phyloP scores from a whole-genome alignment of 2,329 filamentous ascomycete species.

The Lachnellula cervina region DNA sequence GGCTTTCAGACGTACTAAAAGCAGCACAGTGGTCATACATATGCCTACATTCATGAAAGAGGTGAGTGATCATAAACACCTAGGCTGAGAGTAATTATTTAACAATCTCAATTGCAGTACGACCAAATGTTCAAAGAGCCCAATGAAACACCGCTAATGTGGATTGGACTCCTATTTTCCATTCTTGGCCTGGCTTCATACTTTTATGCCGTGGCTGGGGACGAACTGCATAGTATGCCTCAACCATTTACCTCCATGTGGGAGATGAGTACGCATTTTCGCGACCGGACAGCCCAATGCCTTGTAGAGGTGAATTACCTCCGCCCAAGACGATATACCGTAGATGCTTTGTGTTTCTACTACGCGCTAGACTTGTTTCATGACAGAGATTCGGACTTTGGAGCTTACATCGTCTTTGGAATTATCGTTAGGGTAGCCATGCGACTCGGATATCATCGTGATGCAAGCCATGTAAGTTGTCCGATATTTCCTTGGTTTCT shows the following conservation, averaged over 20 bases:
- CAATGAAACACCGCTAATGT: constrained; percentile 36
- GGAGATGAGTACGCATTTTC: constrained; percentile 43
- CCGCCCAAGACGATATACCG: constrained; percentile 41
- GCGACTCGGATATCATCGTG: constrained; percentile 48
- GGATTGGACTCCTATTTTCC: constrained; percentile 44
- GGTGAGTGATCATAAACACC: constrained; percentile 22
- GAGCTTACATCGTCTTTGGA: constrained; percentile 47
- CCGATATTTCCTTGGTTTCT: too few species aligned
- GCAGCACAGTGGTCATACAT: constrained; percentile 45
- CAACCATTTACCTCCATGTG: constrained; percentile 31
- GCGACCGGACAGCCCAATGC: constrained; percentile 45
- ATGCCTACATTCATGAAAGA: constrained; percentile 44
- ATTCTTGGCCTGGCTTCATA: constrained; percentile 12
- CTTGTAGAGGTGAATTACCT: constrained; percentile 47
- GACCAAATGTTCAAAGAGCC: constrained; percentile 19
- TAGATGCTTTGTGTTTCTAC: constrained; percentile 48
- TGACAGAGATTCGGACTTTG: constrained; percentile 45
- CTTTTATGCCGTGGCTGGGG: constrained; percentile 32
- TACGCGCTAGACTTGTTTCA: constrained; percentile 46
- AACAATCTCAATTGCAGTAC: constrained; percentile 14
- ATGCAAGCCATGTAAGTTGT: neutral
- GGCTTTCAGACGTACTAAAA: neutral
- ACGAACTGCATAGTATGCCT: constrained; percentile 33
- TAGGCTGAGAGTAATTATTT: neutral
- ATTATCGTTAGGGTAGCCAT: constrained; percentile 49